Base-by-base conservation (phyloP, 1,139 yeast genomes). In the Candida pseudoviswanathii region DNA sequence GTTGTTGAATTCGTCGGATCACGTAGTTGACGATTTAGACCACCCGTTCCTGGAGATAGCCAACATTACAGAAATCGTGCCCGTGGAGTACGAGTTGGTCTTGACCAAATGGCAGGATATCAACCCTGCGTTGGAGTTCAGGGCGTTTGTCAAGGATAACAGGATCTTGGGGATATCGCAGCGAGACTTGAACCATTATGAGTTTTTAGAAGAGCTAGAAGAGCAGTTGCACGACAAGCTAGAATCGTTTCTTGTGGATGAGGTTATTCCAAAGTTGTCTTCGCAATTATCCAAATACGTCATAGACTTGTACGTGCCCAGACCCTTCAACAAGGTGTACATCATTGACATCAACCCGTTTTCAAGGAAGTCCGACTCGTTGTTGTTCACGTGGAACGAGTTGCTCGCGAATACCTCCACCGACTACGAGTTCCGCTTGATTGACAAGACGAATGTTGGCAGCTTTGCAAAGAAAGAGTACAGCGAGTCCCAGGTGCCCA, bases 401-500 rank as follows among this genome's bases (percentile, higher is more conserved):
- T 65, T 94, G 2, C 55, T 75, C 45, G 46, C 49, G 4, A 42
- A 39, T 5, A 65, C 65, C 29, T 40, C 42, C 10, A 51, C 51
- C 36, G 52, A 47, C 10, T 48, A 48, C 42, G 74, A 68, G 9
- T 64, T 92, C n/a, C 71, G 98, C 41, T 66, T 92, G 9, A 85
- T 94, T 9, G 77, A 84, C 2, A 80, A 82, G 57, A 82, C 83
- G 40, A 84, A 86, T 51, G 75, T 87, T 27, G 86, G 89, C 0
- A 74, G 94, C 31, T 89, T 91, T 69, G 86, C 89, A 0, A 71
- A 84, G 0, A 88, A 86, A 57, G 96, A 90, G 49, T 94, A 89
- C 62, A 82, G 96, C 2, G 96, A 92, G 61, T 90, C 86, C 62
- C 92, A 88, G 60, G 97, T 94, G 2, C 99, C 99, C 0, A 75